Conservation (phyloP, 2,329 filamentous ascomycete genomes). For the Orbilia ellipsospora region DNA sequence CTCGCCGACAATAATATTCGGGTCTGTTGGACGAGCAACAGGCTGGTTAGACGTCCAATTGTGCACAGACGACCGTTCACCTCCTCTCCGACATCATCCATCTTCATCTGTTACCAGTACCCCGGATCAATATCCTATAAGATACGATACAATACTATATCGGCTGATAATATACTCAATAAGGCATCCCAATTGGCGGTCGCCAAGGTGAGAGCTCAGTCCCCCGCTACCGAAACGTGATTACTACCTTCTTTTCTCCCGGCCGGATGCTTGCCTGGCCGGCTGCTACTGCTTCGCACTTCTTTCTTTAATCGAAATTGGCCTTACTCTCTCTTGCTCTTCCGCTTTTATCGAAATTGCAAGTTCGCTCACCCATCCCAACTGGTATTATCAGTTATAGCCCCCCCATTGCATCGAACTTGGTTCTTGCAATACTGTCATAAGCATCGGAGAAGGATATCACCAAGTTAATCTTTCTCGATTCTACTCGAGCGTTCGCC, state of each 20-base stretch:
- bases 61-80: no score
- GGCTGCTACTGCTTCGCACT: constrained; percentile 11
- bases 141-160: neutral
- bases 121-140: constrained; percentile 1
- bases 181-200: neutral
- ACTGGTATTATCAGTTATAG: constrained; percentile 9
- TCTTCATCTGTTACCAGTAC: neutral
- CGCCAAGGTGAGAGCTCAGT: no score
- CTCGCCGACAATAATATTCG: neutral
- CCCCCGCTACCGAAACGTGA: no score
- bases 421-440: neutral
- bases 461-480: neutral
- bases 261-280: neutral
- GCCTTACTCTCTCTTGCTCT: constrained; percentile 15
- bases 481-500: no score
- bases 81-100: no score
- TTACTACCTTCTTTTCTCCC: no score
- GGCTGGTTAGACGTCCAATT: no score
- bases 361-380: constrained; percentile 16
- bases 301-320: constrained; percentile 37
- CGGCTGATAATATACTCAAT: no score
- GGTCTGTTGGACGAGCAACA: no score
- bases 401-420: neutral
- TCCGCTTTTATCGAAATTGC: constrained; percentile 53
- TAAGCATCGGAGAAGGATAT: neutral